phyloP scores from a whole-genome alignment of 441 rosid species.

The Manihot esculenta region DNA sequence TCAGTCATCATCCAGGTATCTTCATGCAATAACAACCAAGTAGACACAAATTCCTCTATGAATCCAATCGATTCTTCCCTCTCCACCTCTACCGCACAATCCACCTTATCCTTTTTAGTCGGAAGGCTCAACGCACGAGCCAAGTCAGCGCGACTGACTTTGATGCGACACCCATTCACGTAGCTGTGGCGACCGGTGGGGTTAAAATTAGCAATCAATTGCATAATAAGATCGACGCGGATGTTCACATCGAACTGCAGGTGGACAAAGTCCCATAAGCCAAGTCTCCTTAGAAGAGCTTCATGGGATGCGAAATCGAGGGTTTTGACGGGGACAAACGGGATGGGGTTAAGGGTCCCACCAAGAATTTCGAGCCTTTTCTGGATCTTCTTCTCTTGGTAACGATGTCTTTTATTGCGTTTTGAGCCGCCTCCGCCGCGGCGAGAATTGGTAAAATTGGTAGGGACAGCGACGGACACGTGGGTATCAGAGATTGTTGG shows the following conservation, averaged over 20 bases:
- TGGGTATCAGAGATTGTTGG: conserved; percentile 22
- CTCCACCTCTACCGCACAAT: conserved; percentile 34
- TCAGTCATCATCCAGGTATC: conserved; percentile 77
- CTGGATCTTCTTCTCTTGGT: conserved; percentile 34
- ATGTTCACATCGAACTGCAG: conserved; percentile 53
- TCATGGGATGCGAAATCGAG: conserved; percentile 63
- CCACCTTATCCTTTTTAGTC: conserved; percentile 45
- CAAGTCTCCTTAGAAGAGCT: conserved; percentile 54
- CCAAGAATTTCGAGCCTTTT: conserved; percentile 50
- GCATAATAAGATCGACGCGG: conserved; percentile 54
- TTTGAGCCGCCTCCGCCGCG: conserved; percentile 51
- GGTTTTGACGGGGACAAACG: conserved; percentile 58
- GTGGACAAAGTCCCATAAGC: conserved; percentile 82
- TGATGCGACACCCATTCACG: conserved; percentile 53
- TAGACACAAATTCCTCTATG: conserved; percentile 55
- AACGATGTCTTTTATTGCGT: conserved; percentile 32
- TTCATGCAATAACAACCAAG: conserved; percentile 70
- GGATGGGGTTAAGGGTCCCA: conserved; percentile 48
- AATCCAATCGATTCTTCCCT: conserved; percentile 49
- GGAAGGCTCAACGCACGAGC: conserved; percentile 76
- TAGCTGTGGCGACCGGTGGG: conserved; percentile 42
- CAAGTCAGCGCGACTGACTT: conserved; percentile 69
- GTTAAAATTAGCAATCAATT: conserved; percentile 55
- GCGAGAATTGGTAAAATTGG: conserved; percentile 23
- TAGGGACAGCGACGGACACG: conserved; percentile 5